These are phyloP conservation scores for Asterophora lycoperdoides DNA, from an alignment of 768 basidiomycete species.

Conservation along the genomic window DNA sequence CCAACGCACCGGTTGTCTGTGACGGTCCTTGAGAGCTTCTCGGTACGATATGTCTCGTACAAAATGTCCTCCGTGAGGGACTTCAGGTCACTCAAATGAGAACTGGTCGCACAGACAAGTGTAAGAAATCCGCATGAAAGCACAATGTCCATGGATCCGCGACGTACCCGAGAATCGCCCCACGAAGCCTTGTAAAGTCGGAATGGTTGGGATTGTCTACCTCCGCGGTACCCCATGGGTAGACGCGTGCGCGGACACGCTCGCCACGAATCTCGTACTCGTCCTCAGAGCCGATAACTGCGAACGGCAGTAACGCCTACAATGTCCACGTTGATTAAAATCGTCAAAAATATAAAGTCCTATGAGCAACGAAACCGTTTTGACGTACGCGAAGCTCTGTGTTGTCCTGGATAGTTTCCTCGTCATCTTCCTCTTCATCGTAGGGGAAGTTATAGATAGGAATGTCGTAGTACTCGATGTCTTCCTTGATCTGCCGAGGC, in stretches of 20 bases:
- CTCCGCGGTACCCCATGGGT: conserved; percentile 91
- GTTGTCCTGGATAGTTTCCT: conserved; percentile 87
- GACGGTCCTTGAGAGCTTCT: conserved; percentile 75
- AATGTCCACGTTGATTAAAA: neutral
- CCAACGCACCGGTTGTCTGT: conserved; percentile 47
- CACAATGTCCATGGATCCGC: neutral
- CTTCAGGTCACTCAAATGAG: conserved; percentile 84
- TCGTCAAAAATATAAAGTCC: no score
- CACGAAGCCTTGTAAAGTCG: conserved; percentile 75
- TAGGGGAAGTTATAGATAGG: conserved; percentile 95
- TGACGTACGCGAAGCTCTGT: conserved; percentile 70
- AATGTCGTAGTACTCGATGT: conserved; percentile 85
- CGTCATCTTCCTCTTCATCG: conserved; percentile 90
- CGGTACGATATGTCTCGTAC: conserved; percentile 86
- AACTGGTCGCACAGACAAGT: conserved; percentile 38
- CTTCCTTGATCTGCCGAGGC: conserved; percentile 74
- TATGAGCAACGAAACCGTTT: conserved; percentile 10
- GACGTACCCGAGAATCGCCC: conserved; percentile 63
- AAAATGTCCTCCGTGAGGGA: conserved; percentile 77
- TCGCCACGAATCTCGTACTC: conserved; percentile 80
- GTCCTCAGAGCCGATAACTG: conserved; percentile 85
- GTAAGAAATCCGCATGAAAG: conserved; percentile 19
- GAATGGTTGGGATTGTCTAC: conserved; percentile 91
- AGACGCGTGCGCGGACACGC: conserved; percentile 73
- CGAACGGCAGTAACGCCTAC: conserved; percentile 73